Percentiles rank a stretch among this genome's conserved stretches.
Conservation (phyloP, 2,329 filamentous ascomycete species). For the Hirsutella rhossiliensis region DNA sequence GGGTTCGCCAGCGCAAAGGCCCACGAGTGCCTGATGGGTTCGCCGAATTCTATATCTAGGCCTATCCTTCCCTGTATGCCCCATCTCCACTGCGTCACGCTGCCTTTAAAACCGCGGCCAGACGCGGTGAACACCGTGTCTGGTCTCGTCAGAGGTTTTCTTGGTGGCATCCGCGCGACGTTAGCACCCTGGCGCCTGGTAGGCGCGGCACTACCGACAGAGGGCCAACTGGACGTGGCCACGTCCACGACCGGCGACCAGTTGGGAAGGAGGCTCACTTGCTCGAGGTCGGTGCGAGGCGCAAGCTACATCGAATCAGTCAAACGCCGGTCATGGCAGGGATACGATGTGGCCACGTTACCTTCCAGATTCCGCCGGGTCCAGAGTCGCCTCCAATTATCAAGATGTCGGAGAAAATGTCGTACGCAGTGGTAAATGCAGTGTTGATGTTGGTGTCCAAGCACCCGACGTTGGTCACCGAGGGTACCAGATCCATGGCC, state of each 20-base stretch:
- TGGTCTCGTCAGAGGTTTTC: constrained; percentile 11
- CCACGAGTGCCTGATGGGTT: constrained; percentile 41
- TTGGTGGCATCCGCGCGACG: constrained; percentile 2
- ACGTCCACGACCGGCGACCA: constrained; percentile 50
- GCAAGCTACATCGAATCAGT: constrained; percentile 27
- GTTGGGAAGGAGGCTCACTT: constrained; percentile 41
- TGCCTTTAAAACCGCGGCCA: constrained; percentile 48
- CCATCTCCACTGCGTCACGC: constrained; percentile 55
- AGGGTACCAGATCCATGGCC: constrained; percentile 39
- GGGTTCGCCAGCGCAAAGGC: constrained; percentile 23
- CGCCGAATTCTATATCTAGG: constrained; percentile 38
- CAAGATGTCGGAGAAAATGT: constrained; percentile 61
- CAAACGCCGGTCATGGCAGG: background rate
- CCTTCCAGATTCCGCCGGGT: constrained; percentile 64
- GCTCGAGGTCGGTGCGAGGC: constrained; percentile 37
- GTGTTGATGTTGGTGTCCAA: constrained; percentile 63
- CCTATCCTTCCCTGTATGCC: constrained; percentile 59
- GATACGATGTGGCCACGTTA: constrained; percentile 16
- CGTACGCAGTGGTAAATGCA: constrained; percentile 68
- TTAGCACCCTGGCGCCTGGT: background rate
- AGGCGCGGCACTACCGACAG: constrained; percentile 10
- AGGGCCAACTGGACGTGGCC: constrained; percentile 29
- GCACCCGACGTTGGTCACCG: constrained; percentile 47
- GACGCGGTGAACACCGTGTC: constrained; percentile 56
- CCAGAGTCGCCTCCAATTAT: constrained; percentile 69